Percentiles rank a stretch among this genome's conserved stretches.
phyloP scores from a whole-genome alignment of 352 stramenopile species.

The Peronospora destructor region DNA sequence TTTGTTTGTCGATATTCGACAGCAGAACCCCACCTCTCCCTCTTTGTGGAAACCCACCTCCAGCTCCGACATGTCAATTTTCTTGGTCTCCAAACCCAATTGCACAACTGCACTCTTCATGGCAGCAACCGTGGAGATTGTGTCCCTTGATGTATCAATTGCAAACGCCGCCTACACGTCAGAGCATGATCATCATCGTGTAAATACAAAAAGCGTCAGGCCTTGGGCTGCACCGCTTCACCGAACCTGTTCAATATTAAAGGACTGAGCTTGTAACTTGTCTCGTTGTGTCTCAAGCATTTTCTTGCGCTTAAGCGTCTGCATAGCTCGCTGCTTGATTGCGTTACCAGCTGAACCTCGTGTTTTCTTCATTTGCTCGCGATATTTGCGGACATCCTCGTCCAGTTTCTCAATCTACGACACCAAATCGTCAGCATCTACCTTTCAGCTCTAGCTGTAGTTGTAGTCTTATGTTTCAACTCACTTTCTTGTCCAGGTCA shows the following conservation, averaged over 20 bases:
- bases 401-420: conserved; percentile 72
- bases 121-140: conserved; percentile 87
- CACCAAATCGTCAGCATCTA: conserved; percentile 3
- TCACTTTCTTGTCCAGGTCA: conserved; percentile 77
- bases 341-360: conserved; percentile 57
- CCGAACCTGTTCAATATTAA: conserved; percentile 82
- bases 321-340: conserved; percentile 80
- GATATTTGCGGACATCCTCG: conserved; percentile 77
- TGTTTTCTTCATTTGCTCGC: conserved; percentile 76
- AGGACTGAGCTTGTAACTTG: conserved; percentile 73
- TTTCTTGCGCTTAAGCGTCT: conserved; percentile 85
- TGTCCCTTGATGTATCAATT: conserved; percentile 91
- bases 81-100: conserved; percentile 92
- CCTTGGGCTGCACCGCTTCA: background rate
- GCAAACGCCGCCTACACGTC: conserved; percentile 64
- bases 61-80: conserved; percentile 94
- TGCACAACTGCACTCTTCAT: conserved; percentile 91
- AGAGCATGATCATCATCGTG: background rate
- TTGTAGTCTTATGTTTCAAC: background rate
- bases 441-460: background rate
- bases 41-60: conserved; percentile 53
- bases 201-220: conserved; percentile 3
- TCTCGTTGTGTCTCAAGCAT: conserved; percentile 84
- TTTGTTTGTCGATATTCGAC: background rate
- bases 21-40: background rate